Evolutionary conservation across 2,329 filamentous ascomycete genomes (phyloP).

Genomic region (Epichloe sylvatica): DNA sequence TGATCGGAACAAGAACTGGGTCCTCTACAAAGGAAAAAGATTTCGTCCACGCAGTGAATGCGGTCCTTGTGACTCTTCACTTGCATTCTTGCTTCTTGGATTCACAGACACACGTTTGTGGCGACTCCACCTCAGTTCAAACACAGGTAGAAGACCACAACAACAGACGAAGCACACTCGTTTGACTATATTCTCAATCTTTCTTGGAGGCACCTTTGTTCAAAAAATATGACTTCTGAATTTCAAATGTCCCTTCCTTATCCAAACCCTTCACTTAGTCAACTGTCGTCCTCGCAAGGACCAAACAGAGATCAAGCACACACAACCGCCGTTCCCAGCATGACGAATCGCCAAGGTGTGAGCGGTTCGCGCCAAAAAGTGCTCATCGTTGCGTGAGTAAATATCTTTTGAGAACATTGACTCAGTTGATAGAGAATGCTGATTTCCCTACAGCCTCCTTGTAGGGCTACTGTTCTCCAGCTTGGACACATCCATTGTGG

Average conservation of each 20-base stretch:
- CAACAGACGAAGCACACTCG: conserved; percentile 1
- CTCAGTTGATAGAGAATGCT: neutral
- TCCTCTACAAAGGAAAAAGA: neutral
- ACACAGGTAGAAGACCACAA: neutral
- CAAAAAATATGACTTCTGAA: conserved; percentile 13
- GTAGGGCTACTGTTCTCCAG: conserved; percentile 42
- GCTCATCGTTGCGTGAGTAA: conserved; percentile 23
- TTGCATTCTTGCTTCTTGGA: neutral
- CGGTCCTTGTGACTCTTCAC: neutral
- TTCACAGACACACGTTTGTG: conserved; percentile 1
- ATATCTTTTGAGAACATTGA: neutral
- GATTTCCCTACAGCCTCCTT: conserved; percentile 26
- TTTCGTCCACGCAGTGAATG: neutral
- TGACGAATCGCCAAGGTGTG: conserved; percentile 1
- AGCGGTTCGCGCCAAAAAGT: conserved; percentile 13
- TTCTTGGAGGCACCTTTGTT: neutral
- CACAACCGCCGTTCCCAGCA: neutral
- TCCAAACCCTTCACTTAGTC: conserved; percentile 19
- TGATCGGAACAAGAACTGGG: neutral
- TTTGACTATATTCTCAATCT: neutral
- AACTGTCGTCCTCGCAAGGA: conserved; percentile 14
- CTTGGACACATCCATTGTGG: conserved; percentile 44
- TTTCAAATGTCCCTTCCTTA: conserved; percentile 20
- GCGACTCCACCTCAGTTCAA: neutral
- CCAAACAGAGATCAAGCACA: neutral